Base-by-base conservation (phyloP, 805 yeast genomes). In the Alloascoidea africana region DNA sequence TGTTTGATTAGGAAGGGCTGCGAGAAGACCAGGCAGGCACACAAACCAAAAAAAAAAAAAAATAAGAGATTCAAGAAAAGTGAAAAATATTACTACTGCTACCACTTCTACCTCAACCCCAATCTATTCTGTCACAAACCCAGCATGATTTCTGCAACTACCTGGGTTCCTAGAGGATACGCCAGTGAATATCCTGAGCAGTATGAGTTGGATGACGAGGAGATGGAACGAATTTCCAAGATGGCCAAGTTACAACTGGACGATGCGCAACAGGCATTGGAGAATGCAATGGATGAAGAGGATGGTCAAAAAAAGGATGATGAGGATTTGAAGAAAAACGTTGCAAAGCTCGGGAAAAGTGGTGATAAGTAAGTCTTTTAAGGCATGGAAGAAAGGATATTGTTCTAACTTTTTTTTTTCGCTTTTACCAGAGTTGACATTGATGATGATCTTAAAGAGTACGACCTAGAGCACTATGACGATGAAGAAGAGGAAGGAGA, bases 161-260 rank as follows among this genome's bases (percentile, higher is more conserved):
- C 77, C 37, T 91, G 98, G 97, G 95, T 89, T 16, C 96, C 97
- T 36, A 73, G 95, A 51, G 98, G 98, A 3, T 81, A 68, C 56
- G 93, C 98, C 18, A 72, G 93, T 30, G 96, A 87, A 56, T 83
- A 78, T 53, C 97, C 98, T 4, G 84, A 75, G 50, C 73, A 80
- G 52, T 86, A 85, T 50, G 94, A 84, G 46, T 62, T 89, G 39
- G 77, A 86, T 47, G 97, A 91, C 44, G 89, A 72, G 42, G 98
- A 91, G 60, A 77, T 91, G 83, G 89, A 74, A 40, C 71, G 96
- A 59, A 86, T 91, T 53, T 72, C 77, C 43, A 73, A 76, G 46
- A 68, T 91, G 73, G 94, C 97, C 38, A 72, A 79, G 41, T 63
- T 86, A 47, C 84, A 87, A 54, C 62, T 91, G 36, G 68, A 70